These are phyloP conservation scores for Fusarium vanettenii DNA, from an alignment of 2,329 filamentous ascomycete species.

Conservation along the genomic window DNA sequence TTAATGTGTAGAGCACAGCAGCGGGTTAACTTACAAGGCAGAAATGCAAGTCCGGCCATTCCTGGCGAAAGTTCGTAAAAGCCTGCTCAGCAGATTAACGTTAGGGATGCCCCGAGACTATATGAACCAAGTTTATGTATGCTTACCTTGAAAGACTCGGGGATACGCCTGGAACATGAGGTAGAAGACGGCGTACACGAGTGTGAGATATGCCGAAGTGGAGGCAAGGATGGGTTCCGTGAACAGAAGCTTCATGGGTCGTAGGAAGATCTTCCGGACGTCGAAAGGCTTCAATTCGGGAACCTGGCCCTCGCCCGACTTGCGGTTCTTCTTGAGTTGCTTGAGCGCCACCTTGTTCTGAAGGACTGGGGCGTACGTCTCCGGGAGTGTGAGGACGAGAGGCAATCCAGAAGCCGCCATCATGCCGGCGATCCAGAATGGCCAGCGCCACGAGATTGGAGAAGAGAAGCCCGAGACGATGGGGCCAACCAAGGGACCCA, in stretches of 20 bases:
- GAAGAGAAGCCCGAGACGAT: conserved; percentile 64
- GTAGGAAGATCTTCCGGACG: conserved; percentile 59
- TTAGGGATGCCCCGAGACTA: no score
- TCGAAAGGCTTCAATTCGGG: conserved; percentile 50
- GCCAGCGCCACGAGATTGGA: conserved; percentile 55
- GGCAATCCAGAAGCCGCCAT: conserved; percentile 46
- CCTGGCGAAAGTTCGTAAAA: conserved; percentile 59
- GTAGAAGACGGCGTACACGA: conserved; percentile 64
- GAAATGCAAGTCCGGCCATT: conserved; percentile 59
- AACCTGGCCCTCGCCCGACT: conserved; percentile 50
- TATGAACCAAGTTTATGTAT: not conserved
- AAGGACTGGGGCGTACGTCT: conserved; percentile 63
- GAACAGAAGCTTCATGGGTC: conserved; percentile 61
- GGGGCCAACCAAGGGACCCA: conserved; percentile 58
- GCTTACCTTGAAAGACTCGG: conserved; percentile 56
- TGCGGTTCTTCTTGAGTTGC: conserved; percentile 56
- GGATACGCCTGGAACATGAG: conserved; percentile 65
- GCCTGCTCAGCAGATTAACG: conserved; percentile 19
- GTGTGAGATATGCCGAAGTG: conserved; percentile 60
- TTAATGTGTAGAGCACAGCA: conserved; percentile 29
- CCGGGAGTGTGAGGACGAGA: conserved; percentile 53
- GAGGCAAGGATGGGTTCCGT: conserved; percentile 62
- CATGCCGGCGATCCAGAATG: conserved; percentile 54
- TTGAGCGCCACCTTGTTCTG: conserved; percentile 60
- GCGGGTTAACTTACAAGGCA: conserved; percentile 55